phyloP scores from a whole-genome alignment of 2,329 filamentous ascomycete genomes.

The Aspergillus fijiensis region DNA sequence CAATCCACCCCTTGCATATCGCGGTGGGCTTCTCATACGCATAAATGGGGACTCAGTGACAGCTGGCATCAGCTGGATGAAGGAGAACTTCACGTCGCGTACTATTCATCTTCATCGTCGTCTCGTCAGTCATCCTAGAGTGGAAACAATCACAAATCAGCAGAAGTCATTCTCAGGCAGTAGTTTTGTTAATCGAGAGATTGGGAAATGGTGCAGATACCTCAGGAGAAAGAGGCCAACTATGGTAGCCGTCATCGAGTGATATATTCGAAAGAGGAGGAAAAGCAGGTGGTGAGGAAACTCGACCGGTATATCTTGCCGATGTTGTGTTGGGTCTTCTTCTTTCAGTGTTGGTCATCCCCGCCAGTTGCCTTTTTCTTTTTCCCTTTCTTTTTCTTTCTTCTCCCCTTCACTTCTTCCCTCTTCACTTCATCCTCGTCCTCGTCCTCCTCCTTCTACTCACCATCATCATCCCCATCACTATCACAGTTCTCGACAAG shows the following conservation, averaged over 20 bases:
- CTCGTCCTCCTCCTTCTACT: too few relatives aligned
- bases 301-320: slow-evolving; percentile 26
- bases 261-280: slow-evolving; percentile 23
- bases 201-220: neutral
- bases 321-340: slow-evolving; percentile 43
- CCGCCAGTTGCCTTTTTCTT: neutral
- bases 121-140: too few relatives aligned
- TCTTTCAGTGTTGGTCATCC: slow-evolving; percentile 36
- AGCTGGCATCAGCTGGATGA: neutral
- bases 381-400: too few relatives aligned
- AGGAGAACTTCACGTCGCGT: too few relatives aligned
- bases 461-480: too few relatives aligned
- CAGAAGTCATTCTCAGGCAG: neutral
- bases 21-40: neutral
- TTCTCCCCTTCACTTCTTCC: too few relatives aligned
- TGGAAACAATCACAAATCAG: neutral
- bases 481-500: slow-evolving; percentile 39
- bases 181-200: neutral
- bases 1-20: neutral
- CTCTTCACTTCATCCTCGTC: too few relatives aligned
- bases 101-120: too few relatives aligned
- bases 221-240: neutral
- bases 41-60: neutral
- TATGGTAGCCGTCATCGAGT: too few relatives aligned
- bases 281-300: slow-evolving; percentile 21